Percentiles rank a stretch among this genome's conserved stretches.
Evolutionary conservation across 345 rosid species (phyloP).

Genomic region (Citrus mangshanensis): DNA sequence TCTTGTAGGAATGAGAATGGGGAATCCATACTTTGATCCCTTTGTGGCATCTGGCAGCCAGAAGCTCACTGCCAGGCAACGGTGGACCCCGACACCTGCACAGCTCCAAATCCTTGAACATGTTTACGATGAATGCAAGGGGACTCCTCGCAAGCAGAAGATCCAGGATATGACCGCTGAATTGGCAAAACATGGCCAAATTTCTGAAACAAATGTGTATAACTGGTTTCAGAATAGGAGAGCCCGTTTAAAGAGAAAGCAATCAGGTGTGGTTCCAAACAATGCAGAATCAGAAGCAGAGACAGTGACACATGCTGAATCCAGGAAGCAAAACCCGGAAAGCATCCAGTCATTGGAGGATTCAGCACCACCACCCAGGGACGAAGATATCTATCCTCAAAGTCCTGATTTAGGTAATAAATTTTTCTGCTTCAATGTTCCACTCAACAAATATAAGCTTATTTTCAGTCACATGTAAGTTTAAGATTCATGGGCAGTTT

Average conservation of each 20-base stretch:
- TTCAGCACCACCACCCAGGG: not conserved
- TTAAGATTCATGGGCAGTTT: not conserved
- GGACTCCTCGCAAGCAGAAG: slow-evolving; percentile 54
- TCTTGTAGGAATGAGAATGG: slow-evolving; percentile 37
- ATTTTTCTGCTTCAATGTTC: not conserved
- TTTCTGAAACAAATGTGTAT: slow-evolving; percentile 68
- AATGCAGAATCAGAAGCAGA: slow-evolving; percentile 21
- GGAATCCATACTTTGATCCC: slow-evolving; percentile 39
- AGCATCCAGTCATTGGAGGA: slow-evolving; percentile 14
- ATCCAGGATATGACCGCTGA: slow-evolving; percentile 54
- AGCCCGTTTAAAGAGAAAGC: slow-evolving; percentile 68
- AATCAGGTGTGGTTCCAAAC: slow-evolving; percentile 15
- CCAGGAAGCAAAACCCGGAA: slow-evolving; percentile 32
- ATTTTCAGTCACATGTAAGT: not conserved
- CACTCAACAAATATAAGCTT: not conserved
- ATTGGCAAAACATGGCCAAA: slow-evolving; percentile 56
- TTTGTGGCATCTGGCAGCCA: slow-evolving; percentile 35
- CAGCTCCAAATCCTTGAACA: slow-evolving; percentile 66
- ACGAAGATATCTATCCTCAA: slow-evolving; percentile 27
- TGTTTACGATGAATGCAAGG: slow-evolving; percentile 46
- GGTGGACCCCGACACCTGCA: slow-evolving; percentile 63
- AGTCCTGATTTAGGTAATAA: slow-evolving; percentile 36
- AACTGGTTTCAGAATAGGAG: slow-evolving; percentile 83
- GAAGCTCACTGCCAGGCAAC: slow-evolving; percentile 54
- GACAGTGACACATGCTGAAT: slow-evolving; percentile 21